Base-by-base conservation (phyloP, 768 basidiomycete genomes). In the Trametes villosa region DNA sequence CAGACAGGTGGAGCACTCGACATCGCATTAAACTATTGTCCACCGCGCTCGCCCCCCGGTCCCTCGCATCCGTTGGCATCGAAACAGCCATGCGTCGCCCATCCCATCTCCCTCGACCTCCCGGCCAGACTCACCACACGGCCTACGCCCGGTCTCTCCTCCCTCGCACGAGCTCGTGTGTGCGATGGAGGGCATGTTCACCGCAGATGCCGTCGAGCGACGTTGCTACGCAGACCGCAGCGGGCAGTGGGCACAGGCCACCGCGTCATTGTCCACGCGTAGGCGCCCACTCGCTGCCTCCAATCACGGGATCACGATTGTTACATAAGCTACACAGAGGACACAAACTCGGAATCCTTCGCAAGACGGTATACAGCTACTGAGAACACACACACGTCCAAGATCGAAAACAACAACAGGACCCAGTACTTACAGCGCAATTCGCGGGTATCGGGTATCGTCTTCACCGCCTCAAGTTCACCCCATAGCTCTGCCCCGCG, bases 401-500 rank as follows among this genome's bases (percentile, higher is more conserved):
- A n/a, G 22, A 45, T 42, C 30, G 15, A 45, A 22, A 30, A 51
- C 29, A 33, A 26, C 33, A 52, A 34, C 53, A 44, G 29, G 20
- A 20, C 45, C 45, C 18, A 9, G 9, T 44, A 17, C 42, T 20
- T 20, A 44, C 42, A 8, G 42, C 3, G 20, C 5, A 17, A 20
- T 29, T 41, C 45, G 49, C 33, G 57, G 53, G 54, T n/a, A n/a
- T n/a, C n/a, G n/a, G n/a, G n/a, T 58, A 58, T 53, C 30, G 15
- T n/a, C n/a, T 22, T n/a, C 47, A 27, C 44, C 52, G 34, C 18
- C 52, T 52, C 59, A 60, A 17, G 17, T 49, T 57, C 45, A 64
- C 55, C 18, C 60, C 82, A 71, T 92, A 92, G 49, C 79, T 81
- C 70, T 91, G 88, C 22, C 88, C 91, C n/a, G 92, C 89, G 69